Conservation (phyloP, 441 rosid genomes). For the Adansonia grandidieri region DNA sequence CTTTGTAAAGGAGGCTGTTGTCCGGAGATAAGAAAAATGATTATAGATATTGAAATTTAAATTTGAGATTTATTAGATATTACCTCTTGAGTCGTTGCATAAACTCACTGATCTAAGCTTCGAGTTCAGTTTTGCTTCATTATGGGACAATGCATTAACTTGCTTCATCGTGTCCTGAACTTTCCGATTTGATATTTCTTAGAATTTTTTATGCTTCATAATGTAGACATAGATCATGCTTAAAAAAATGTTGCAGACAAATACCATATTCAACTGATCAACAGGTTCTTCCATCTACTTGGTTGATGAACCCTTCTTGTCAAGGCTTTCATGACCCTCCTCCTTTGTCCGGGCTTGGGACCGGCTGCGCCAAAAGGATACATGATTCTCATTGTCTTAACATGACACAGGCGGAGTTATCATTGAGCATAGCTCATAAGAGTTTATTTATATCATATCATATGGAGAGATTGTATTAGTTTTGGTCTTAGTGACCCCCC, state of each 20-base stretch:
- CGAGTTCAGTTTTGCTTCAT: too few species aligned
- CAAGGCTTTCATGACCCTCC: constrained; percentile 16
- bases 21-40: too few species aligned
- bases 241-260: background rate
- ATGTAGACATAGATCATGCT: background rate
- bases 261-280: background rate
- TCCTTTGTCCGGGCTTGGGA: constrained; percentile 19
- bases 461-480: background rate
- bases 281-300: background rate
- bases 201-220: background rate
- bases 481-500: background rate
- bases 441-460: too few species aligned
- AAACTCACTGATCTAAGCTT: too few species aligned
- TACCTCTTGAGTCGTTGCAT: too few species aligned
- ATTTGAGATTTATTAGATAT: too few species aligned
- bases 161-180: too few species aligned
- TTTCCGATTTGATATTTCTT: too few species aligned
- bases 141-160: too few species aligned
- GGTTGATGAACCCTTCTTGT: background rate
- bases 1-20: too few species aligned
- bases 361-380: background rate
- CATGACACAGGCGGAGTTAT: constrained; percentile 4
- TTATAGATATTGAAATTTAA: too few species aligned
- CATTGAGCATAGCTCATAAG: background rate
- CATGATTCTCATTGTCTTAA: background rate